Conservation (phyloP, 345 rosid species). For the Eucalyptus melliodora region DNA sequence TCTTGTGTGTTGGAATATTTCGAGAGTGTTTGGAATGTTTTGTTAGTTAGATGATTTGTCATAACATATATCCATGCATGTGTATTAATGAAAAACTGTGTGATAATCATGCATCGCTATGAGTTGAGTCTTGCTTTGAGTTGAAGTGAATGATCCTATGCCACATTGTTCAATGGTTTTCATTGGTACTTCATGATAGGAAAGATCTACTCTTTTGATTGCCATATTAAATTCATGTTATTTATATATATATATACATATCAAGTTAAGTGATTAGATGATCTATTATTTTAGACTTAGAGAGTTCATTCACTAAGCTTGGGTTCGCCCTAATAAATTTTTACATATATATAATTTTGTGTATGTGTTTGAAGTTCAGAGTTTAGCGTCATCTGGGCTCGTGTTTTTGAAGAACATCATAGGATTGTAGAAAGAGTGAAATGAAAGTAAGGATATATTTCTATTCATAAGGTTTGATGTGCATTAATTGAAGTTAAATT, state of each 20-base stretch:
- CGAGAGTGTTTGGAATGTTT: no score
- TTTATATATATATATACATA: no score
- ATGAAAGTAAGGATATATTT: background rate
- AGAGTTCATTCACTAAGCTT: background rate
- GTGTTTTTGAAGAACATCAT: background rate
- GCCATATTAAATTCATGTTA: no score
- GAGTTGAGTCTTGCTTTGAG: background rate
- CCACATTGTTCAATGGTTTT: fast-evolving
- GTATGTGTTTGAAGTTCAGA: fast-evolving
- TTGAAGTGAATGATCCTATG: no score
- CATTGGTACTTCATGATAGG: background rate
- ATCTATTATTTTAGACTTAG: background rate
- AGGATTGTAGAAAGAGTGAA: background rate
- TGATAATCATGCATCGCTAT: fast-evolving
- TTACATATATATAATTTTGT: no score
- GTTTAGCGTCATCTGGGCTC: background rate
- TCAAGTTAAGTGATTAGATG: background rate
- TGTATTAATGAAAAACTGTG: no score
- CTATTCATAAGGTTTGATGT: background rate
- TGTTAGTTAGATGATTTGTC: no score
- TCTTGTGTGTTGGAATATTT: fast-evolving
- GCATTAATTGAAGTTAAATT: background rate
- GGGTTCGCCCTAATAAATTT: background rate
- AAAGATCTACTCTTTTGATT: no score
- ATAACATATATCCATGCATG: no score